Evolutionary conservation across 1,284 basidiomycete genomes (phyloP), one percentile per base, ranked within the genome.

Genomic region (Pseudozyma sp.): DNA sequence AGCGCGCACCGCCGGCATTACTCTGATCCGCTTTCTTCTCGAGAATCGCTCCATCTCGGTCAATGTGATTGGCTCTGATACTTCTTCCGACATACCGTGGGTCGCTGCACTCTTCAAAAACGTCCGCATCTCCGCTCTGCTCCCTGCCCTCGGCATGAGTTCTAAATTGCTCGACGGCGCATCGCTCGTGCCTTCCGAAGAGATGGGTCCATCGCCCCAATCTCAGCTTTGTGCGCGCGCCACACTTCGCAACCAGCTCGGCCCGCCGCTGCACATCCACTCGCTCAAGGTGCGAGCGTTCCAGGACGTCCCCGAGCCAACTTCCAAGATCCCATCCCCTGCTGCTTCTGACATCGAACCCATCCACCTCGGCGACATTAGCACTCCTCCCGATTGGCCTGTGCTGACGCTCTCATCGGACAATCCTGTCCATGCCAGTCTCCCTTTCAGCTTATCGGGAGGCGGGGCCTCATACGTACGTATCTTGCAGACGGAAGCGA

Each of bases 161-260:
- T 69, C 68, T 5, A 51, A 53, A 17, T 37, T 80, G 40, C 59
- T 80, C 7, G 75, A 80, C 44, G 78, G 78, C 11, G 78, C 78
- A 11, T 72, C 77, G 30, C 66, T 80, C 8, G 53, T 68, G 9
- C 50, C 64, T 1, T 43, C 57, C 37, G 63, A 75, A 16, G 47
- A 57, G 2, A 17, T 35, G 31, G 45, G 34, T 17, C 29, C 47
- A 4, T 43, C 52, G 1, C 17, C 54, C 5, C 47, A 59, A n/a
- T 43, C 60, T 33, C 52, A 65, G 70, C 61, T 75, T 11, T 70
- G 61, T 14, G 77, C 75, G 16, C 61, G 78, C 14, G 63, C 77
- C 11, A 80, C 77, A 9, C 66, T 80, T 14, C 57, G 74, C 49
- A 80, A 80, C 43, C 58, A 75, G 29, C 59, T 80, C 9, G 77